A percentile compares a stretch with the other conserved stretches of the same genome.
phyloP scores from a whole-genome alignment of 164 flowering plant genomes.

The Magnolia changhungtana region DNA sequence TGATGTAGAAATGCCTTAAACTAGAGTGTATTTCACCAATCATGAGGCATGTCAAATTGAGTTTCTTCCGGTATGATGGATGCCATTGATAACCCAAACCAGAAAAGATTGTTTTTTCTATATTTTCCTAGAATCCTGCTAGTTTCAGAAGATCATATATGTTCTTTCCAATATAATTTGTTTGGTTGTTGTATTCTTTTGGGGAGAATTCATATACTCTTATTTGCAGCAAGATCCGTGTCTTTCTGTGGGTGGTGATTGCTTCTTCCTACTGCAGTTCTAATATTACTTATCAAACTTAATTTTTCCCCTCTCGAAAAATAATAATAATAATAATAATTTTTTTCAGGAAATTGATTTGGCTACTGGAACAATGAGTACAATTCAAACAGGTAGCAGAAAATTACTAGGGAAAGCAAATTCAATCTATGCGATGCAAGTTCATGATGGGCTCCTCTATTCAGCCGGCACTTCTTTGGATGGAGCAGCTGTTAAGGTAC shows the following conservation, averaged over 20 bases:
- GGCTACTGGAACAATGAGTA: constrained; percentile 56
- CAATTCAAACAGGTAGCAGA: constrained; percentile 55
- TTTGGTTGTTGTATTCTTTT: background rate
- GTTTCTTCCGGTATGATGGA: background rate
- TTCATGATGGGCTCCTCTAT: constrained; percentile 50
- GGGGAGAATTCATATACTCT: no score
- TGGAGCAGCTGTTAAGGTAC: constrained; percentile 75
- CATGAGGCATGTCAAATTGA: background rate
- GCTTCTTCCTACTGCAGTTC: background rate
- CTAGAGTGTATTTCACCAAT: background rate
- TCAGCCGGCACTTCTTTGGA: constrained; percentile 58
- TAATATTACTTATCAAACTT: background rate
- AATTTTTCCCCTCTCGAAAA: background rate
- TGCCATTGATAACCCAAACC: background rate
- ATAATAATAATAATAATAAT: no score
- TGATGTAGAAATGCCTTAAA: background rate
- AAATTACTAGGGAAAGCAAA: constrained; percentile 59
- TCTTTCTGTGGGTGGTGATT: background rate
- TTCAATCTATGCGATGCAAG: constrained; percentile 56
- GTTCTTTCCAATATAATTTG: background rate
- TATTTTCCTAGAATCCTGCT: background rate
- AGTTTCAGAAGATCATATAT: background rate
- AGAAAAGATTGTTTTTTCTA: background rate
- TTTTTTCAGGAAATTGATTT: constrained; percentile 67
- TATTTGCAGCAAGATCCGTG: no score